phyloP scores from a whole-genome alignment of 75 land plant genomes.

The Pinus tabuliformis region DNA sequence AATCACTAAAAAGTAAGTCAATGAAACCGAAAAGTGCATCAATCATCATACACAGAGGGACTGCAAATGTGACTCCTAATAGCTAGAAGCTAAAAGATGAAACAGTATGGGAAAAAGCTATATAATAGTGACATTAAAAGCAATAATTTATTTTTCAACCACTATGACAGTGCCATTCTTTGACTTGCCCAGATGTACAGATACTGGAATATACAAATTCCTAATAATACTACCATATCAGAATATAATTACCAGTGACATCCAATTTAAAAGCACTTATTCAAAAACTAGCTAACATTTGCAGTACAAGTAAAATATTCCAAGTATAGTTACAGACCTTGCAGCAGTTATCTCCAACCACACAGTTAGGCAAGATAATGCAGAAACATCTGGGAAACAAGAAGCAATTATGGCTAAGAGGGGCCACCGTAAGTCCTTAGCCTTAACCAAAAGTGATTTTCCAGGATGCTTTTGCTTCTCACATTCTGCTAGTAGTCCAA shows the following conservation, averaged over 20 bases:
- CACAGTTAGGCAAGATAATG: slow-evolving; percentile 85
- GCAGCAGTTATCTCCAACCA: slow-evolving; percentile 99
- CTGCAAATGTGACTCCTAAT: no score
- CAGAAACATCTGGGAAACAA: slow-evolving; percentile 83
- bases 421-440: slow-evolving; percentile 90
- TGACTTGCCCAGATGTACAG: background rate
- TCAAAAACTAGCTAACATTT: background rate
- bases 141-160: background rate
- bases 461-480: slow-evolving; percentile 81
- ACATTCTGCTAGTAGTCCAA: slow-evolving; percentile 83
- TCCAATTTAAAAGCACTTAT: background rate
- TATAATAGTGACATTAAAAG: background rate
- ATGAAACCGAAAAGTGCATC: no score
- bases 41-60: no score
- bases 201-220: background rate
- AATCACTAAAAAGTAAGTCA: no score
- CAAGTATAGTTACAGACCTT: slow-evolving; percentile 46
- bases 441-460: slow-evolving; percentile 65
- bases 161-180: background rate
- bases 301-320: background rate
- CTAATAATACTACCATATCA: background rate
- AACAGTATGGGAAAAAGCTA: no score
- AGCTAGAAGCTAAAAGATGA: no score
- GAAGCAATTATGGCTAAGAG: slow-evolving; percentile 93
- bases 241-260: background rate